Evolutionary conservation across 2,329 filamentous ascomycete species (phyloP), one percentile per base, ranked within the genome.

Genomic region (Nemania sp.): DNA sequence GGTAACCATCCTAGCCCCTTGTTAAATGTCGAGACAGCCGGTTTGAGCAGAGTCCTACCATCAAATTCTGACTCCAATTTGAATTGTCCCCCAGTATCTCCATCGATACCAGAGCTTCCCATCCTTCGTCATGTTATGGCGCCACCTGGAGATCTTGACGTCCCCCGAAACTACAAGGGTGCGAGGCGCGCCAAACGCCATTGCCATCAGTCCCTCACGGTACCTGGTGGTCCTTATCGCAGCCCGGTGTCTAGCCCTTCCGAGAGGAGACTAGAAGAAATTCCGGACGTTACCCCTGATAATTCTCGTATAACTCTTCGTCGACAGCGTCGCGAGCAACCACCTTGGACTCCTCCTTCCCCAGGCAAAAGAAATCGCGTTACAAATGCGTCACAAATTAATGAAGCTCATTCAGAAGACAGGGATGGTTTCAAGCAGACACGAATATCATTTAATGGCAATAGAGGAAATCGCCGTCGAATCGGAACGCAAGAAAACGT

Each of bases 21-120:
- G 72, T 55, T 67, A 6, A 73, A 74, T 57, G 71, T 73, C 23
- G 75, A 72, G 54, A 65, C 72, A 63, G 70, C 61, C 28, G 59
- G 64, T n/a, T 57, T 64, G 24, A 49, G 17, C n/a, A 39, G 28
- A 19, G 26, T 11, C 15, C 12, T 37, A 42, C 24, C 15, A n/a
- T 20, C 39, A 17, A 41, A 20, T 14, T 24, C 19, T 2, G 39
- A 42, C 31, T 22, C 7, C 28, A 11, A n/a, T 12, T 11, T 22
- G 6, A 17, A 15, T 9, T 31, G 9, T 11, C 0, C n/a, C 15
- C 22, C 39, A 37, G 39, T 56, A 28, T 28, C 52, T 49, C 52
- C 52, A 1, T 34, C 57, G 39, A 63, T 58, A 15, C 63, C 58
- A 23, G 68, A 68, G 17, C 63, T 63, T 31, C 66, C 67, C 23